A percentile compares a stretch with the other conserved stretches of the same genome.
Evolutionary conservation across 176 grass and related monocot species (phyloP).

Genomic region (Oryza rufipogon): DNA sequence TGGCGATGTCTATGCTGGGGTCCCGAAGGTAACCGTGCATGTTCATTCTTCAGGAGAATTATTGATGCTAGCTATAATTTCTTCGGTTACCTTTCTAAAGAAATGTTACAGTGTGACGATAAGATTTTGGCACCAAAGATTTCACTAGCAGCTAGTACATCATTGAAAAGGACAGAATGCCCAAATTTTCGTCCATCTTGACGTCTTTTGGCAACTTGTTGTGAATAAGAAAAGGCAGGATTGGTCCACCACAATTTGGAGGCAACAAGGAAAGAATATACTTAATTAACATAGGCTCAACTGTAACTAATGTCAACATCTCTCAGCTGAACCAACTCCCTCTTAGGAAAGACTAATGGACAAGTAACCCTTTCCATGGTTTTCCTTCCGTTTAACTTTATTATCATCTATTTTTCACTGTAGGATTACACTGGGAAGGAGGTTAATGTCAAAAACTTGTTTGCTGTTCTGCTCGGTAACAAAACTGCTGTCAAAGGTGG

Average conservation of each 20-base stretch:
- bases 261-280: neutral
- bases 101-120: neutral
- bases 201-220: constrained; percentile 23
- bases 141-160: constrained; percentile 1
- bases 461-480: constrained; percentile 87
- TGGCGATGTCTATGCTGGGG: constrained; percentile 87
- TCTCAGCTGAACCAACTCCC: constrained; percentile 25
- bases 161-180: constrained; percentile 31
- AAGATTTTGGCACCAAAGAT: neutral
- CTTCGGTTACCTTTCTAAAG: neutral
- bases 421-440: constrained; percentile 93
- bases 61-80: neutral
- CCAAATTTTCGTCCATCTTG: neutral
- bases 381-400: constrained; percentile 17
- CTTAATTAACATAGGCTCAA: neutral
- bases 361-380: neutral
- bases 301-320: constrained; percentile 19
- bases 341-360: neutral
- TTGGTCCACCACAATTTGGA: constrained; percentile 12
- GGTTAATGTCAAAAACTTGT: constrained; percentile 81
- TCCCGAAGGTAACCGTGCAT: constrained; percentile 73
- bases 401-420: neutral
- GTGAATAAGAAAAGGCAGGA: constrained; percentile 23
- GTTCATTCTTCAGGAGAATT: constrained; percentile 1
- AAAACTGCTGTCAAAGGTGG: constrained; percentile 84